Base-by-base conservation (phyloP, 768 basidiomycete genomes). In the Stropharia rugosoannulata region DNA sequence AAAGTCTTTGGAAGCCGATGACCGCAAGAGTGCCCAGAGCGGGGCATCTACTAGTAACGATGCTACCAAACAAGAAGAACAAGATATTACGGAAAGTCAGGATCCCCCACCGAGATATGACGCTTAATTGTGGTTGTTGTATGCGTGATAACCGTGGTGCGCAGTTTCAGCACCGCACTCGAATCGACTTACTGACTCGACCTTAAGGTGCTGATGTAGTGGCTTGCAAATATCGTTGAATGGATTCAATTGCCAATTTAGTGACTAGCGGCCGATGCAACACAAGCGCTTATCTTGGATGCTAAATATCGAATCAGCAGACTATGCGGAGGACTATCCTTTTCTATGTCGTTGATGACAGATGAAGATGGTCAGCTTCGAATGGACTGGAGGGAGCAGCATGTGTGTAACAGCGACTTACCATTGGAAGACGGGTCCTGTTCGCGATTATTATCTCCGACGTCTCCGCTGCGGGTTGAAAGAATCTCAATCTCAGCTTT, bases 401-500 rank as follows among this genome's bases (percentile, higher is more conserved):
- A 46, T 10, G 45, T 25, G 15, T 27, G 45, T n/a, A 27, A 5
- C 15, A 27, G 7, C 8, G 10, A 11, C 22, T 27, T 27, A 29
- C 27, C 38, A 16, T 42, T 25, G 16, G 18, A 13, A 37, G n/a
- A 16, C 15, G 6, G n/a, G 32, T 38, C 27, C 35, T 45, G 25
- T 38, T 54, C 36, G 25, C 35, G 22, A 38, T 27, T 32, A 39
- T 13, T 56, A 38, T 7, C 27, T 29, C 29, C 29, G 29, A 32
- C 29, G 9, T 32, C 29, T 32, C 9, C 29, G 29, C 29, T 7
- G 29, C 29, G 5, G 9, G 29, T 11, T 16, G 55, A 51, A 38
- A 92, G 65, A 40, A 90, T 77, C 66, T 98, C 93, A 45, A 95
- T 95, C 70, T 98, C 96, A 3, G 95, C 95, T 70, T 98, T 98